phyloP scores from a whole-genome alignment of 805 yeast genomes.

The Zygosaccharomyces rouxii region DNA sequence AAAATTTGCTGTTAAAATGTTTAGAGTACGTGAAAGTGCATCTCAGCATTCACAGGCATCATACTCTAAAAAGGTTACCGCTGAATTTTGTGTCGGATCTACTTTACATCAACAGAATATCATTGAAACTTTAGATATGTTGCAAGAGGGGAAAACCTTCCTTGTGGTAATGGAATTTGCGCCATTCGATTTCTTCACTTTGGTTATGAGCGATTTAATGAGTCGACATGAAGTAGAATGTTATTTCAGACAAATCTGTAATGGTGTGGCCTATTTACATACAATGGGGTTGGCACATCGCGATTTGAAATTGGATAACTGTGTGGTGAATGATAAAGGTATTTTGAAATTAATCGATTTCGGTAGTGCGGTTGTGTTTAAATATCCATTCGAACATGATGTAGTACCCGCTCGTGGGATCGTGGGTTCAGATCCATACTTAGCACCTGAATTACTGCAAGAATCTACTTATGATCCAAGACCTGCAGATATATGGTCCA shows the following conservation, averaged over 20 bases:
- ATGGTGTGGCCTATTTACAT: conserved; percentile 75
- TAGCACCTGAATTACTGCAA: conserved; percentile 83
- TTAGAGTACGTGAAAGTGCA: conserved; percentile 52
- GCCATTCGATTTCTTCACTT: conserved; percentile 84
- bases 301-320: conserved; percentile 87
- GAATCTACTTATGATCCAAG: conserved; percentile 68
- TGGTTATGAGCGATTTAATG: conserved; percentile 88
- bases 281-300: conserved; percentile 84
- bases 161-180: conserved; percentile 90
- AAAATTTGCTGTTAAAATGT: conserved; percentile 82
- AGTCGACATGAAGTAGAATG: conserved; percentile 65
- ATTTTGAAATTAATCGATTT: conserved; percentile 85
- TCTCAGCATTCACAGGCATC: conserved; percentile 38
- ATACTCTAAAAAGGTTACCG: conserved; percentile 71
- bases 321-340: conserved; percentile 75
- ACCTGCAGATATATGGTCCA: conserved; percentile 87
- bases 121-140: conserved; percentile 73
- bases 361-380: conserved; percentile 85
- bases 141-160: conserved; percentile 59
- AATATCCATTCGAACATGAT: conserved; percentile 54
- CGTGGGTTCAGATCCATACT: conserved; percentile 93
- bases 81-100: conserved; percentile 80
- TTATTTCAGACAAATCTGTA: conserved; percentile 74
- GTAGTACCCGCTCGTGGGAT: conserved; percentile 73
- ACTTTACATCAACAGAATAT: conserved; percentile 73